These are phyloP conservation scores for Neonectria neomacrospora DNA, from an alignment of 2,329 filamentous ascomycete genomes.

Conservation along the genomic window DNA sequence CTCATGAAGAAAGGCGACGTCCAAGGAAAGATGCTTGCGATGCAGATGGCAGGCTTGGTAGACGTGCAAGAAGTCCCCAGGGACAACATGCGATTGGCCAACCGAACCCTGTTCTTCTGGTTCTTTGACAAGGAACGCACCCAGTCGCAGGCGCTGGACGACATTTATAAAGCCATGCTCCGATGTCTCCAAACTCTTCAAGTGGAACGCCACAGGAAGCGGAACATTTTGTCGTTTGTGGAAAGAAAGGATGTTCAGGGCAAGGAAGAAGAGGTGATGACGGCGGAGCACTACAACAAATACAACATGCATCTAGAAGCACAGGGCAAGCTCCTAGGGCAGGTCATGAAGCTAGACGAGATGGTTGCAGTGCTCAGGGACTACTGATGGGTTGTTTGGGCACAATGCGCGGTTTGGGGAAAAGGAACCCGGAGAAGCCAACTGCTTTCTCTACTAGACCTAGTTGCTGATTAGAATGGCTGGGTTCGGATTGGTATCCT, in stretches of 20 bases:
- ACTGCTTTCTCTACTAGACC: conserved; percentile 8
- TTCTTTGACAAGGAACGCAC: conserved; percentile 85
- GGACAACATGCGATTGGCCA: conserved; percentile 83
- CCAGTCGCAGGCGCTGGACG: conserved; percentile 76
- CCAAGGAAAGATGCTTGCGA: conserved; percentile 82
- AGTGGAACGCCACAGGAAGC: conserved; percentile 77
- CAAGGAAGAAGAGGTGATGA: conserved; percentile 83
- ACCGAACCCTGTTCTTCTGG: conserved; percentile 90
- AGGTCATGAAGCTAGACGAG: conserved; percentile 85
- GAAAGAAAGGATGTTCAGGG: conserved; percentile 88
- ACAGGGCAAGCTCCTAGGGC: conserved; percentile 78
- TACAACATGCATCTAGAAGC: conserved; percentile 70
- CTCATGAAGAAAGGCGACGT: conserved; percentile 89
- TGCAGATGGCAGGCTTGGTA: conserved; percentile 87
- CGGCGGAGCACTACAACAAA: conserved; percentile 75
- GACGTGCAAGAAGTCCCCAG: conserved; percentile 95
- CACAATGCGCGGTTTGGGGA: background rate
- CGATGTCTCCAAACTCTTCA: conserved; percentile 83
- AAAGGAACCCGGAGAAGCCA: background rate
- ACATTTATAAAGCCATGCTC: conserved; percentile 90
- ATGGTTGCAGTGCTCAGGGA: conserved; percentile 86
- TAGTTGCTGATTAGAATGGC: background rate
- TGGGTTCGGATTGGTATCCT: background rate
- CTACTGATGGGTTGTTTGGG: conserved; percentile 60
- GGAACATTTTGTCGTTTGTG: conserved; percentile 80